Base-by-base conservation (phyloP, 2,329 filamentous ascomycete species). In the Hypoxylon sp. region DNA sequence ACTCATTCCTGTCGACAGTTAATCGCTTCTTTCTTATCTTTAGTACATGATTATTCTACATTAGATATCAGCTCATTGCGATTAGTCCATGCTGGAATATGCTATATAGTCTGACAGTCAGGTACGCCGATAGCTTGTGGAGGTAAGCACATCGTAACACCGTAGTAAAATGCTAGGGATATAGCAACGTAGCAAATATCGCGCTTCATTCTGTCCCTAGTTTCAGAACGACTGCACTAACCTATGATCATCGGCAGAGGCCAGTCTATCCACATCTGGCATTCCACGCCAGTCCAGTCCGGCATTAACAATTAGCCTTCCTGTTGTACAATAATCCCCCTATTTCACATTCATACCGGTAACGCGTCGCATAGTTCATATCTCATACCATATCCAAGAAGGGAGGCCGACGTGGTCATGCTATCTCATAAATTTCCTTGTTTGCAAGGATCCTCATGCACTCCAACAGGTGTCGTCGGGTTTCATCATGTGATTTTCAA, bases 351-450 rank as follows among this genome's bases (percentile, higher is more conserved):
- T 49, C 33, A 49, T 50, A 38, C 33, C 49, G 33, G 18, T 58
- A 33, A 42, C 36, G 36, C 59, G 36, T 57, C 26, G 36, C 59
- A 30, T 50, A 38, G n/a, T 61, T 61, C 62, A 46, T 64, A 52
- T 60, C 61, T 64, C 55, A 55, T 64, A 59, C 54, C 61, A 55
- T 64, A 59, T 59, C 61, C 55, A 60, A 54, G 22, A 32, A 40
- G 33, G 40, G 14, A 42, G 16, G 36, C 48, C 36, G 28, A 16
- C 50, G 28, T 14, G 42, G 30, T 28, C 32, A 24, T 48, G 8
- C 22, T 32, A 22, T 2, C 11, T 30, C 44, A 22, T 30, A 11
- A 26, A 6, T 45, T 59, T 33, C 30, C 28, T 30, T 42, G 18
- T 26, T 45, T 42, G 7, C n/a, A 50, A 46, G 44, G 42, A 48